phyloP scores from a whole-genome alignment of 352 stramenopile genomes.

The Globisporangium cystogenes region DNA sequence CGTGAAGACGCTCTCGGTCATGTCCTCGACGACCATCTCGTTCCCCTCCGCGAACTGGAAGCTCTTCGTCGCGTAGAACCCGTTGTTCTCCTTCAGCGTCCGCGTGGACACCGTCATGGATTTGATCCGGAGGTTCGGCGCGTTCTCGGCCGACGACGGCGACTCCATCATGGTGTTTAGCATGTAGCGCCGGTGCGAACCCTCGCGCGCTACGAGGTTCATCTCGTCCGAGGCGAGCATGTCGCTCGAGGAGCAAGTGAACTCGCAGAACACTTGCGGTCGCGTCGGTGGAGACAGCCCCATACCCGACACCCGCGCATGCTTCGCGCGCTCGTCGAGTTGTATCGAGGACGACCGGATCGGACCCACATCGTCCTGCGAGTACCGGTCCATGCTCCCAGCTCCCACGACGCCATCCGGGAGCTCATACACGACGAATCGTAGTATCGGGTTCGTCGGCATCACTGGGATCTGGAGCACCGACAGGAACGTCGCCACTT shows the following conservation, averaged over 20 bases:
- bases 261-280: slow-evolving; percentile 77
- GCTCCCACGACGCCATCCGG: slow-evolving; percentile 27
- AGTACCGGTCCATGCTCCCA: slow-evolving; percentile 7
- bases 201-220: slow-evolving; percentile 48
- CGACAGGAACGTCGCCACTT: slow-evolving; percentile 72
- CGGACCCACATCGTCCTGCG: slow-evolving; percentile 9
- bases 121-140: slow-evolving; percentile 53
- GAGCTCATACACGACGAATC: slow-evolving; percentile 83
- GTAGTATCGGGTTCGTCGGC: slow-evolving; percentile 52
- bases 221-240: slow-evolving; percentile 52
- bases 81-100: slow-evolving; percentile 67
- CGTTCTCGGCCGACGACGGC: slow-evolving; percentile 4
- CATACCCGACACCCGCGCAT: slow-evolving; percentile 53
- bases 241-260: slow-evolving; percentile 58
- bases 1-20: slow-evolving; percentile 74
- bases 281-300: slow-evolving; percentile 45
- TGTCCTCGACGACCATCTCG: slow-evolving; percentile 79
- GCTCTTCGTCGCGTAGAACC: slow-evolving; percentile 74
- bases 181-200: slow-evolving; percentile 37
- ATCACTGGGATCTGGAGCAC: slow-evolving; percentile 74
- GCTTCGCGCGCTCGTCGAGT: slow-evolving; percentile 46
- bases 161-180: slow-evolving; percentile 22
- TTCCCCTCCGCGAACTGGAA: slow-evolving; percentile 73
- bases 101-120: slow-evolving; percentile 71
- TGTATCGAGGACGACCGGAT: slow-evolving; percentile 38